phyloP scores from a whole-genome alignment of 1,284 basidiomycete species.

The Apiotrichum gamsii region DNA sequence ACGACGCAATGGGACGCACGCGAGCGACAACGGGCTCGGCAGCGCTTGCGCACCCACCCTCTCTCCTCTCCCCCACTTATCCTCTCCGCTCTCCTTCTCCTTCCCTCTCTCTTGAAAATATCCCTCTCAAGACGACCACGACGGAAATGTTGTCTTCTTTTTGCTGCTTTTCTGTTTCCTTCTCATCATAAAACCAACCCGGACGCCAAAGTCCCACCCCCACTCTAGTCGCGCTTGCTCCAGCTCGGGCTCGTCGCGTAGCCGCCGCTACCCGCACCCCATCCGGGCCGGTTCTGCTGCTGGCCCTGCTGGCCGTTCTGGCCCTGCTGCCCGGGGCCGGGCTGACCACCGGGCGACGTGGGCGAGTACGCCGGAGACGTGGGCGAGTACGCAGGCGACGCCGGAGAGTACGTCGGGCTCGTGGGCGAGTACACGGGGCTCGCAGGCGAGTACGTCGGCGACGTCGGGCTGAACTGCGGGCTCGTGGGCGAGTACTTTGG shows the following conservation, averaged over 20 bases:
- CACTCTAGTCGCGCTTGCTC: slow-evolving; percentile 18
- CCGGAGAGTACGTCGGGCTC: slow-evolving; percentile 49
- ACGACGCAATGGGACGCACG: no score
- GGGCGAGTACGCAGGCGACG: slow-evolving; percentile 39
- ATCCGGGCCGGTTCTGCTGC: slow-evolving; percentile 6
- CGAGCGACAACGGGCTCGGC: no score
- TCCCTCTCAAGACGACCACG: neutral
- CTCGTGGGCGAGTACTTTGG: slow-evolving; percentile 52
- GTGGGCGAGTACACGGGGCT: slow-evolving; percentile 70
- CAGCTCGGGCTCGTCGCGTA: slow-evolving; percentile 18
- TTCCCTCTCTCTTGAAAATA: neutral
- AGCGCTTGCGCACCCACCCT: neutral
- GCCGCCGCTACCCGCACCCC: slow-evolving; percentile 9
- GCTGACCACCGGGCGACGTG: slow-evolving; percentile 56
- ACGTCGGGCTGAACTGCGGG: slow-evolving; percentile 36
- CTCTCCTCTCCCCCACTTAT: neutral
- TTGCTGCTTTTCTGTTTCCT: neutral
- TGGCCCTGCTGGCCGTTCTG: slow-evolving; percentile 6
- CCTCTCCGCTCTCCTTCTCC: neutral
- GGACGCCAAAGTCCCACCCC: no score
- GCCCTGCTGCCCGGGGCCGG: neutral
- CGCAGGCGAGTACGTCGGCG: slow-evolving; percentile 59
- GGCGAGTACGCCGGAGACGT: slow-evolving; percentile 56
- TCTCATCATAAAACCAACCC: no score
- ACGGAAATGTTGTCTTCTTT: neutral